Conservation (phyloP, 2,329 filamentous ascomycete species). For the Aureobasidium leucospermi region DNA sequence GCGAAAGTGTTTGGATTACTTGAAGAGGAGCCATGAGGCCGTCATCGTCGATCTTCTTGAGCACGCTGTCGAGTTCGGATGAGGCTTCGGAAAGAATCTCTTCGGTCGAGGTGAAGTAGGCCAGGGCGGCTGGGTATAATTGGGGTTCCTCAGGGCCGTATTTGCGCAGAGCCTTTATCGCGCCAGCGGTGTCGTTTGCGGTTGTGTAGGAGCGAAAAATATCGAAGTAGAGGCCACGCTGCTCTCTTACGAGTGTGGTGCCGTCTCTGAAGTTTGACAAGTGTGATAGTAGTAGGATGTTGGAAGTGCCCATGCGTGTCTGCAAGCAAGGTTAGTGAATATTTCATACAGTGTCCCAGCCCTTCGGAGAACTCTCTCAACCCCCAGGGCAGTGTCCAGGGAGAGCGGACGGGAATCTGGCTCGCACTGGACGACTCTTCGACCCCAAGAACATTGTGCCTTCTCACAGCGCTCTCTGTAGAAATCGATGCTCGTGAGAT, state of each 20-base stretch:
- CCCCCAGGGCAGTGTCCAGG: too few relatives aligned
- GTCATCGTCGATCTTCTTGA: conserved; percentile 82
- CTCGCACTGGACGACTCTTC: too few relatives aligned
- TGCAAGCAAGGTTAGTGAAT: background rate
- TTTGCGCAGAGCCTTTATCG: conserved; percentile 81
- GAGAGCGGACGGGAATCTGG: too few relatives aligned
- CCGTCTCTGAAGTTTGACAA: conserved; percentile 85
- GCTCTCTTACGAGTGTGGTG: conserved; percentile 85
- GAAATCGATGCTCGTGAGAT: background rate
- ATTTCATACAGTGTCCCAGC: too few relatives aligned
- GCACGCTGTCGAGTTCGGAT: conserved; percentile 69
- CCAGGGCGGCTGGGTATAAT: conserved; percentile 82
- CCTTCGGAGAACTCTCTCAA: too few relatives aligned
- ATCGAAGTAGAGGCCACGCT: conserved; percentile 84
- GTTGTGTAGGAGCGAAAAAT: conserved; percentile 96
- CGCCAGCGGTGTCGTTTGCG: conserved; percentile 82
- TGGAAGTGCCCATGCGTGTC: conserved; percentile 80
- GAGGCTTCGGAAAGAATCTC: conserved; percentile 79
- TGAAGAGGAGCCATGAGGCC: conserved; percentile 92
- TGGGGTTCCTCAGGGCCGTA: conserved; percentile 89
- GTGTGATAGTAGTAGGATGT: conserved; percentile 86
- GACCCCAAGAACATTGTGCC: too few relatives aligned
- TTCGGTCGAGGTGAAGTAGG: conserved; percentile 85
- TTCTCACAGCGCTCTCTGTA: too few relatives aligned
- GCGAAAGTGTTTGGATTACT: conserved; percentile 83